Evolutionary conservation across 176 grass and related monocot species (phyloP).

Genomic region (Raddia guianensis): DNA sequence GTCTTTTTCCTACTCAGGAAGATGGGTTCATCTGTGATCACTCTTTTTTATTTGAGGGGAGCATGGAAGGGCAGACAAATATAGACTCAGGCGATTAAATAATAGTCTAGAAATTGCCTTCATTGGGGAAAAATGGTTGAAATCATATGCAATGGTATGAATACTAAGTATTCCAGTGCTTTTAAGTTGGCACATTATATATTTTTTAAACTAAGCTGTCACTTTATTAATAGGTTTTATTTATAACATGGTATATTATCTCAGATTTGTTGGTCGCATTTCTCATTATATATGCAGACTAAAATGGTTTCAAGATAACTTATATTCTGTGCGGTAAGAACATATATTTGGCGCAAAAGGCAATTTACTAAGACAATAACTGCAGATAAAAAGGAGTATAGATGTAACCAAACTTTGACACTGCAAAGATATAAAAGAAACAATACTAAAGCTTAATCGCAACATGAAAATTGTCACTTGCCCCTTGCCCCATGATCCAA

Average conservation of each 20-base stretch:
- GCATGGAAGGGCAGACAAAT: background rate
- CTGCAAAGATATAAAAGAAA: background rate
- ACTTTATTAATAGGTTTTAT: no score
- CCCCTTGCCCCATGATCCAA: slow-evolving; percentile 60
- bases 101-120: no score
- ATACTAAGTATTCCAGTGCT: background rate
- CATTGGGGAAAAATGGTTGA: background rate
- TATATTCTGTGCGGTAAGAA: no score
- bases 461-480: slow-evolving; percentile 42
- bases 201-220: no score
- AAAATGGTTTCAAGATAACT: no score
- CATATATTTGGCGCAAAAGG: no score
- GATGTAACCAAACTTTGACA: background rate
- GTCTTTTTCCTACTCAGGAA: background rate
- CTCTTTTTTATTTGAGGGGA: background rate
- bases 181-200: background rate
- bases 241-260: no score
- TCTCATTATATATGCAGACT: no score
- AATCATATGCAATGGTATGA: background rate
- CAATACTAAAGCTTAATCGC: background rate
- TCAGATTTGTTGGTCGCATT: no score
- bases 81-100: background rate
- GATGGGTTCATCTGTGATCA: background rate
- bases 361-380: background rate
- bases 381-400: background rate